Evolutionary conservation across 495 filamentous ascomycete genomes (phyloP).

Genomic region (Penicillium pulvis): DNA sequence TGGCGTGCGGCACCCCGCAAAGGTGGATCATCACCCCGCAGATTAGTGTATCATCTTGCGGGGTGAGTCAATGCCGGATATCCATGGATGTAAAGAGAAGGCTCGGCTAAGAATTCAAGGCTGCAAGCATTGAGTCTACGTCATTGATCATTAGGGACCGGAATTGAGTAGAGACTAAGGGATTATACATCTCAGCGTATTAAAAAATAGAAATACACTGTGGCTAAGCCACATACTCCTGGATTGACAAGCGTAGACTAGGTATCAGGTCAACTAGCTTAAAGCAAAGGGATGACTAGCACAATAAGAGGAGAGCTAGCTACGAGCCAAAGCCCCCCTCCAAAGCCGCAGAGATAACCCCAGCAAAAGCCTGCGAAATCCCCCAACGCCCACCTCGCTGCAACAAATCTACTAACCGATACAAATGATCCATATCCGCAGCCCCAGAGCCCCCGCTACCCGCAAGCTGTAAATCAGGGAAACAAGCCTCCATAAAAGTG

Average conservation of each 20-base stretch:
- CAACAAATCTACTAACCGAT: constrained; percentile 35
- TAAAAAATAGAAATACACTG: no score
- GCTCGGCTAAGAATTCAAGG: neutral
- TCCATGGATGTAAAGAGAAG: neutral
- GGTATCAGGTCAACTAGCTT: no score
- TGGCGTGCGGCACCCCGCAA: neutral
- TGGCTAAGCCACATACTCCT: no score
- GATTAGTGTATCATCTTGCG: neutral
- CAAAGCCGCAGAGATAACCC: constrained; percentile 19
- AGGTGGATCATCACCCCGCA: neutral
- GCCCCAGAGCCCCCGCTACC: constrained; percentile 15
- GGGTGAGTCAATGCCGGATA: neutral
- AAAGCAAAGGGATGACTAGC: no score
- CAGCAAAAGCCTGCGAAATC: constrained; percentile 35
- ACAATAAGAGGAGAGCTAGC: neutral
- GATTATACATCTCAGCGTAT: no score
- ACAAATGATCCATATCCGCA: constrained; percentile 22
- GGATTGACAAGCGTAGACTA: no score
- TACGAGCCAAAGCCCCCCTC: constrained; percentile 7
- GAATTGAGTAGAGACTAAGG: no score
- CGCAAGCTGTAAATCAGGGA: neutral
- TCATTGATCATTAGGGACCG: neutral
- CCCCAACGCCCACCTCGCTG: constrained; percentile 37
- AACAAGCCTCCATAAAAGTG: neutral
- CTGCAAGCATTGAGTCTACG: no score